phyloP scores from a whole-genome alignment of 2,329 filamentous ascomycete species.

The Cryphonectria nitschkei region DNA sequence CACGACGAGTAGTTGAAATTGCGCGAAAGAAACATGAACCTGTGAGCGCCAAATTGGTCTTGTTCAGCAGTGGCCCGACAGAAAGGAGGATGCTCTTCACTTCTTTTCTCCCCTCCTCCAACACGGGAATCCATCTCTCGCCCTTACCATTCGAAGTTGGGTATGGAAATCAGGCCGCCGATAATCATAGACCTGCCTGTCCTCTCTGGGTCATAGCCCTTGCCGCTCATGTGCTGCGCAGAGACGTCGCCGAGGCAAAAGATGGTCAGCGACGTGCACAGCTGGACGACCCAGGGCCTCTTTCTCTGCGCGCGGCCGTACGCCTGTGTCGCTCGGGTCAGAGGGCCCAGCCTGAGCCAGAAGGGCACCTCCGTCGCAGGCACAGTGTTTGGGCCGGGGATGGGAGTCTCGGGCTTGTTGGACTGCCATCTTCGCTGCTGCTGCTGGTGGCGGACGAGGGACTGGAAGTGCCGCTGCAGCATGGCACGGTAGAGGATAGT shows the following conservation, averaged over 20 bases:
- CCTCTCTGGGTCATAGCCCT: slow-evolving; percentile 68
- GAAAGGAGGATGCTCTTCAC: background rate
- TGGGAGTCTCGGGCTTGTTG: slow-evolving; percentile 34
- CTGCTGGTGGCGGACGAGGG: slow-evolving; percentile 34
- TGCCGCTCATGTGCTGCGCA: slow-evolving; percentile 69
- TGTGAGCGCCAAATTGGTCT: slow-evolving; percentile 37
- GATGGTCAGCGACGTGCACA: slow-evolving; percentile 75
- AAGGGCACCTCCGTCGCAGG: slow-evolving; percentile 44
- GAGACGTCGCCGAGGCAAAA: slow-evolving; percentile 79
- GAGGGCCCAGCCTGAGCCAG: slow-evolving; percentile 61
- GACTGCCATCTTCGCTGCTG: slow-evolving; percentile 37
- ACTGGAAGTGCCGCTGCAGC: slow-evolving; percentile 36
- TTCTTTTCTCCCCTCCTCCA: too few relatives aligned
- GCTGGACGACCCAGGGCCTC: slow-evolving; percentile 78
- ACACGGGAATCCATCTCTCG: too few relatives aligned
- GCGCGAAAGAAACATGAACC: slow-evolving; percentile 78
- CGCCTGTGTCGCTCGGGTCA: slow-evolving; percentile 56
- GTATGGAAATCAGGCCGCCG: slow-evolving; percentile 73
- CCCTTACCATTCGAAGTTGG: slow-evolving; percentile 78
- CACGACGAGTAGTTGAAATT: slow-evolving; percentile 85
- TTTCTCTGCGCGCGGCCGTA: slow-evolving; percentile 74
- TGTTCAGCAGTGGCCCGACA: slow-evolving; percentile 12
- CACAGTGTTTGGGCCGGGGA: slow-evolving; percentile 49
- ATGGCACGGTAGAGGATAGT: slow-evolving; percentile 32
- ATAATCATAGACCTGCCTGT: slow-evolving; percentile 75